phyloP scores from a whole-genome alignment of 148 eudicot species.

The Simmondsia chinensis region DNA sequence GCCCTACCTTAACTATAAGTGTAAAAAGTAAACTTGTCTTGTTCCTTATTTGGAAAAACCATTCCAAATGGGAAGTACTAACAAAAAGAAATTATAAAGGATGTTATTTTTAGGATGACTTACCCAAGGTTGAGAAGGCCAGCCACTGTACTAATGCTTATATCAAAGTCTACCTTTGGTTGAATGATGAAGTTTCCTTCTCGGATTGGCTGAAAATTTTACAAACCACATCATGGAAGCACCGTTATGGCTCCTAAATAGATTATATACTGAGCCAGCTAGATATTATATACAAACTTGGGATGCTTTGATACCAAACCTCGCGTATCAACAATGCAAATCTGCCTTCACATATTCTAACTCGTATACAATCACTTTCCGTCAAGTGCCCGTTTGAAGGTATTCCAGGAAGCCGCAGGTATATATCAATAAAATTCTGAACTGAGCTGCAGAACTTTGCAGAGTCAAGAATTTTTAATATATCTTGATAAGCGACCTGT shows the following conservation, averaged over 20 bases:
- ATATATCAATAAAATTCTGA: constrained; percentile 87
- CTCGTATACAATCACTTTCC: constrained; percentile 93
- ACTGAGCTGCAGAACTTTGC: constrained; percentile 83
- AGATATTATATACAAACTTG: not conserved
- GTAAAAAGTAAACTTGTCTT: too few relatives aligned
- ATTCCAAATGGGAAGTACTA: not conserved
- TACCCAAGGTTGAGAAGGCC: constrained; percentile 99
- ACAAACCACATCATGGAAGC: constrained; percentile 2
- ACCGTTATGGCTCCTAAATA: not conserved
- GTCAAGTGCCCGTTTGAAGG: constrained; percentile 77
- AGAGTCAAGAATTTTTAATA: constrained; percentile 70
- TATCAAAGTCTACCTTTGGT: constrained; percentile 98
- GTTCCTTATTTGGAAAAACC: too few relatives aligned
- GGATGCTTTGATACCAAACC: constrained; percentile 30
- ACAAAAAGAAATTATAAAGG: not conserved
- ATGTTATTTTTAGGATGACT: constrained; percentile 14
- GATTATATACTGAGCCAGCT: not conserved
- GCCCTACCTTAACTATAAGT: too few relatives aligned
- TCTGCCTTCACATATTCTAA: constrained; percentile 96
- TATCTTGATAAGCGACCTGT: constrained; percentile 86
- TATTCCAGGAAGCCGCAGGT: constrained; percentile 77
- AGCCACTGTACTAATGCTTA: constrained; percentile 85
- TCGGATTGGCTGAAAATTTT: constrained; percentile 65
- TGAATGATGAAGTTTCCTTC: constrained; percentile 95
- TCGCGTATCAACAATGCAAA: constrained; percentile 93